A percentile compares a stretch with the other conserved stretches of the same genome.
phyloP scores from a whole-genome alignment of 1,284 basidiomycete species.

The Lentinus polychrous region DNA sequence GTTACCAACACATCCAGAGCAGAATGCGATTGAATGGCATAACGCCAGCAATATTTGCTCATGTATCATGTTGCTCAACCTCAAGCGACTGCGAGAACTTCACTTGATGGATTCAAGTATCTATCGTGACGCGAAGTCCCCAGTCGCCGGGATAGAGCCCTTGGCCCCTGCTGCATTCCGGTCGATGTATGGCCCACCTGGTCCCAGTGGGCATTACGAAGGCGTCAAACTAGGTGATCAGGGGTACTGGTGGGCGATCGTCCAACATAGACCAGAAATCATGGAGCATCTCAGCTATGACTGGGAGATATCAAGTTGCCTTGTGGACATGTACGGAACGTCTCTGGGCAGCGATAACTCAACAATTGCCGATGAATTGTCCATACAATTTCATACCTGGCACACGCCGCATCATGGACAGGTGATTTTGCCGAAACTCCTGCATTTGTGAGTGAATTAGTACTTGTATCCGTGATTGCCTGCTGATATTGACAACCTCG shows the following conservation, averaged over 20 bases:
- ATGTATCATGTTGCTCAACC: slow-evolving; percentile 43
- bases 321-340: slow-evolving; percentile 37
- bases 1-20: slow-evolving; percentile 39
- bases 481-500: background rate
- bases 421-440: slow-evolving; percentile 35
- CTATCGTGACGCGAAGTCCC: slow-evolving; percentile 26
- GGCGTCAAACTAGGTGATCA: slow-evolving; percentile 43
- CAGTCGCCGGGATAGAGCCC: slow-evolving; percentile 19
- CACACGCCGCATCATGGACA: slow-evolving; percentile 34
- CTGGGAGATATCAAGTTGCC: slow-evolving; percentile 42
- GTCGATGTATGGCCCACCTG: slow-evolving; percentile 37
- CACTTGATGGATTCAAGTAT: slow-evolving; percentile 40
- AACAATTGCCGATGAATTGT: slow-evolving; percentile 29
- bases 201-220: slow-evolving; percentile 30
- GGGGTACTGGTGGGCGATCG: slow-evolving; percentile 47
- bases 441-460: slow-evolving; percentile 37
- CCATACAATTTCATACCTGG: slow-evolving; percentile 27
- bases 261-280: slow-evolving; percentile 32
- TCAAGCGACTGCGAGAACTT: slow-evolving; percentile 34
- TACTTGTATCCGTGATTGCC: background rate
- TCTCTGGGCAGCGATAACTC: slow-evolving; percentile 33
- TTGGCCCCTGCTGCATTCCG: slow-evolving; percentile 35
- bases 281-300: slow-evolving; percentile 37
- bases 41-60: slow-evolving; percentile 42
- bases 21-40: slow-evolving; percentile 33